Evolutionary conservation across 1,139 yeast species (phyloP), one percentile per base, ranked within the genome.

Genomic region (Nakaseomyces kungkrabaensis): DNA sequence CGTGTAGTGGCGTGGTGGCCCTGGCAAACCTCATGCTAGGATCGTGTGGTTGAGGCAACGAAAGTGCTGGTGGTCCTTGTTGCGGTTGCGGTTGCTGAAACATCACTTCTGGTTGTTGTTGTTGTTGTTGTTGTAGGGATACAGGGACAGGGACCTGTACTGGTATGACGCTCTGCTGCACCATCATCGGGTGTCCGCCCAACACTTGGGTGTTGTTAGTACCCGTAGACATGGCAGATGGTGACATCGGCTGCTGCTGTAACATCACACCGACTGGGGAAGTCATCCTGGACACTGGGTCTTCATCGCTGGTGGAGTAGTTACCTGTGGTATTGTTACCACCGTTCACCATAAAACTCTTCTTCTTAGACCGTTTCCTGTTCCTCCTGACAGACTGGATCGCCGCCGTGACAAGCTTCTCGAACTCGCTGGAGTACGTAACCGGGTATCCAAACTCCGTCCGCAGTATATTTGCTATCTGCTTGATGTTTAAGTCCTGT

Each of bases 391-490:
- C 88, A 31, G 84, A 77, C 65, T 92, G 98, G 31, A 92, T 84
- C 0, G 96, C 97, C 2, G 96, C 95, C 34, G 96, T 72, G 0
- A 92, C 97, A 44, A 92, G 74, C 65, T 84, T 85, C 66, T 89
- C 96, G 65, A 92, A 90, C 59, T 92, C 97, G 1, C 72, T 69
- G 38, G 80, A 70, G 32, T 77, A 73, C 4, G 76, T 77, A 8
- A 68, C 69, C 0, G 82, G 77, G 63, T 82, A 90, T 11, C 80
- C 78, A 61, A 87, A 92, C 68, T 92, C 97, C 2, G 73, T 70
- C 57, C 95, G 71, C 48, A 92, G 71, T 6, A 82, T 75, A 51
- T 79, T 78, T 0, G 97, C 96, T 37, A 94, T 94, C 49, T 77
- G 75, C 48, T 75, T 73, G 47, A 92, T 88, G 57, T 85, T 83